Percentiles rank a stretch among this genome's conserved stretches.
These are phyloP conservation scores for Corinectria fuckeliana DNA, from an alignment of 2,329 filamentous ascomycete genomes.

Conservation along the genomic window DNA sequence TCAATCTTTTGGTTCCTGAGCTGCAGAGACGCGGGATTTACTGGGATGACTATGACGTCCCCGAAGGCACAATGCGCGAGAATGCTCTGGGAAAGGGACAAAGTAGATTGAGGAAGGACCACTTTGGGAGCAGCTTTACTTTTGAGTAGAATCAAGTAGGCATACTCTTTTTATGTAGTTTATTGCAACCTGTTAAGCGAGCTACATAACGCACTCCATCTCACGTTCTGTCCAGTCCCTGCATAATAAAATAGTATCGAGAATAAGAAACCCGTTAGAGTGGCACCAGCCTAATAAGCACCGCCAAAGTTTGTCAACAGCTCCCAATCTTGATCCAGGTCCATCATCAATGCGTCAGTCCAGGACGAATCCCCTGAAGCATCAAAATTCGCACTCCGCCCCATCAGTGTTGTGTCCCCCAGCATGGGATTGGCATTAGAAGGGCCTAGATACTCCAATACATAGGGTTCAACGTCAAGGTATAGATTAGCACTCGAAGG, in stretches of 20 bases:
- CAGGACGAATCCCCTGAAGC: background rate
- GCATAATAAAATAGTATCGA: too few relatives aligned
- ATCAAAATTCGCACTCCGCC: background rate
- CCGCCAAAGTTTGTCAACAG: background rate
- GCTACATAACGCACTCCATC: too few relatives aligned
- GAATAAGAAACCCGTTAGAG: too few relatives aligned
- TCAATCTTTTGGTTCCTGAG: conserved; percentile 11
- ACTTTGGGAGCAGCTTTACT: background rate
- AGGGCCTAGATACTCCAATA: conserved; percentile 2
- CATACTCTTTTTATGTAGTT: background rate
- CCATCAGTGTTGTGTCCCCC: background rate
- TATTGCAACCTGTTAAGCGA: background rate
- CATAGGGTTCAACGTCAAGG: background rate
- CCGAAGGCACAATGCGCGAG: conserved; percentile 12
- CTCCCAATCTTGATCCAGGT: conserved; percentile 13
- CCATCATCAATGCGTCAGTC: background rate
- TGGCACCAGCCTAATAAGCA: background rate
- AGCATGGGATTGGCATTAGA: background rate
- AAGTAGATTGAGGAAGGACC: background rate
- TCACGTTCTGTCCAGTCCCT: too few relatives aligned
- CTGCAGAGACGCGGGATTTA: conserved; percentile 14
- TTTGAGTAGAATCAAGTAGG: background rate
- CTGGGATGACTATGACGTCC: conserved; percentile 15
- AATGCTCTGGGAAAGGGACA: conserved; percentile 5
- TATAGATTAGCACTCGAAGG: background rate